Conservation (phyloP, 495 filamentous ascomycete species). For the Penicillium roqueforti region DNA sequence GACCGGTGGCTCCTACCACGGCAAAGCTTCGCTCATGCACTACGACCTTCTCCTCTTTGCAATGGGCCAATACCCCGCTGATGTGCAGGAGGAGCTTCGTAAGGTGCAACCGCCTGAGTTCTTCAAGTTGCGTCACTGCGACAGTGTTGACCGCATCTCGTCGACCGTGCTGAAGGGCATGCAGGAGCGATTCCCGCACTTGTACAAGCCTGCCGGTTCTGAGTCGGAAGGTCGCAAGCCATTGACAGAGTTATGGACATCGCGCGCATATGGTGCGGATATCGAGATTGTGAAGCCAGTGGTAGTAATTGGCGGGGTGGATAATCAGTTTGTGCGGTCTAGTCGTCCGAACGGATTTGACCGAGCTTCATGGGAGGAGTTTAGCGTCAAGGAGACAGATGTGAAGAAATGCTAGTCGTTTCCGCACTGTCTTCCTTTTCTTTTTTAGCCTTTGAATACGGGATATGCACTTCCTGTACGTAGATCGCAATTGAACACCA, state of each 20-base stretch:
- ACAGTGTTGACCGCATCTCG: constrained; percentile 70
- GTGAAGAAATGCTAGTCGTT: constrained; percentile 15
- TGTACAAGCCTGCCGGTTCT: constrained; percentile 25
- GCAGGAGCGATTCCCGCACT: constrained; percentile 44
- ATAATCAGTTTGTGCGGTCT: constrained; percentile 38
- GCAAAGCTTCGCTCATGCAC: constrained; percentile 59
- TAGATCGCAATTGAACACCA: not conserved
- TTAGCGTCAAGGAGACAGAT: constrained; percentile 28
- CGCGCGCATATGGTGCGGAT: constrained; percentile 36
- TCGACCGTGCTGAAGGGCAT: constrained; percentile 60
- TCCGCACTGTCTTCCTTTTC: not conserved
- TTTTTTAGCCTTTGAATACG: not conserved
- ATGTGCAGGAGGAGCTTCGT: constrained; percentile 54
- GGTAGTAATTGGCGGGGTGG: constrained; percentile 36
- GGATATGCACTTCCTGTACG: not conserved
- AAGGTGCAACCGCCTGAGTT: constrained; percentile 53
- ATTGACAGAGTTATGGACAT: constrained; percentile 41
- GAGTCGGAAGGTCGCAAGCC: constrained; percentile 16
- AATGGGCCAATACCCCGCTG: constrained; percentile 55
- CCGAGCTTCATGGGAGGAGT: constrained; percentile 35
- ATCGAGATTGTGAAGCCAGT: constrained; percentile 40
- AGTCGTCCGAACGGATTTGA: constrained; percentile 43
- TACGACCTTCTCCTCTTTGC: constrained; percentile 66
- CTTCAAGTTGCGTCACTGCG: constrained; percentile 61
- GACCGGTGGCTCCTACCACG: constrained; percentile 60